Conservation (phyloP, 192 early-diverging fungal species). For the Backusella circina region DNA sequence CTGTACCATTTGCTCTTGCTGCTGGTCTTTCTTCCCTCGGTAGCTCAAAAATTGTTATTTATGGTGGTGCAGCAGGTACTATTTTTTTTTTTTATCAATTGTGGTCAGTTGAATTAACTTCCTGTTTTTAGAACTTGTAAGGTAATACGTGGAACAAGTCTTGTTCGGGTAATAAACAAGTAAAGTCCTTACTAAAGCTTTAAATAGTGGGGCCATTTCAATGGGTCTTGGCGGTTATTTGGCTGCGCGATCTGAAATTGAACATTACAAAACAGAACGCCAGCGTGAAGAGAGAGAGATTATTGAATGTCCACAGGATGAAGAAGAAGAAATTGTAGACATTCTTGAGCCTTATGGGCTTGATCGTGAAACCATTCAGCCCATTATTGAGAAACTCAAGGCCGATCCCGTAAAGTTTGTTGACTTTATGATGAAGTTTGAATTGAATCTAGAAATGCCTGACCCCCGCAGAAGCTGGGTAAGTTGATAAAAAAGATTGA, state of each 20-base stretch:
- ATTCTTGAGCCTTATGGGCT: constrained; percentile 67
- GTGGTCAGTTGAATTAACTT: background rate
- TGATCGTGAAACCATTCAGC: constrained; percentile 38
- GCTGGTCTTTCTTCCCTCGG: constrained; percentile 57
- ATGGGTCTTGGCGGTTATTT: constrained; percentile 67
- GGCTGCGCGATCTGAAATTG: constrained; percentile 55
- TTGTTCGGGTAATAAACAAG: background rate
- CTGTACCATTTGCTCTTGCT: constrained; percentile 63
- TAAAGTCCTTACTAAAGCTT: background rate
- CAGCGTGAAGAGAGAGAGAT: constrained; percentile 51
- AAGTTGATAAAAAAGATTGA: background rate
- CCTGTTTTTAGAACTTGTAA: constrained; percentile 14
- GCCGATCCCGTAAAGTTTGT: constrained; percentile 55
- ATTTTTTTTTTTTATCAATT: background rate
- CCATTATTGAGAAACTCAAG: constrained; percentile 48
- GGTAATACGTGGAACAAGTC: constrained; percentile 5
- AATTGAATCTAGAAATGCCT: constrained; percentile 57
- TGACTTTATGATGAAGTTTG: constrained; percentile 75
- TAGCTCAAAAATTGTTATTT: constrained; percentile 49
- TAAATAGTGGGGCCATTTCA: constrained; percentile 51
- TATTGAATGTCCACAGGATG: constrained; percentile 43
- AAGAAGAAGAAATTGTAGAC: constrained; percentile 60
- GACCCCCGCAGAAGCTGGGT: constrained; percentile 52
- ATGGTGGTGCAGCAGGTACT: constrained; percentile 56
- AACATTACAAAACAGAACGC: constrained; percentile 61